Evolutionary conservation across 768 basidiomycete genomes (phyloP), one percentile per base, ranked within the genome.

Genomic region (Dacryopinax primogenitus): DNA sequence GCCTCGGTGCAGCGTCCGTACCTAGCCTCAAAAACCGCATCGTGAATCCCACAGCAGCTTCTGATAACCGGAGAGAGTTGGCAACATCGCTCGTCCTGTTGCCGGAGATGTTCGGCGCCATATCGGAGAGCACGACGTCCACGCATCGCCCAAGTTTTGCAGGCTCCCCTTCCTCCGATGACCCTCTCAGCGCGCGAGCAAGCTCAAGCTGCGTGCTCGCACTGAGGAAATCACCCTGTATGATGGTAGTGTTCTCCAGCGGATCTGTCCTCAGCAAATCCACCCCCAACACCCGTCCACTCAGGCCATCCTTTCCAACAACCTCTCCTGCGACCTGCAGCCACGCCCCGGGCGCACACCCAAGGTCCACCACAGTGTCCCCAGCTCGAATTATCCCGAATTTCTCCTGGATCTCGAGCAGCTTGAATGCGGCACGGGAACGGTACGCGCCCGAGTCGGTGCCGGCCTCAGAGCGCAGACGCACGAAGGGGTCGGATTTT

Each of bases 301-400:
- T 39, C 58, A 62, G 34, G 4, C 67, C 65, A 11, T 47, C n/a
- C 45, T 47, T 21, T 13, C 85, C 84, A n/a, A 90, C 72, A 65
- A 82, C 81, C 33, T 78, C 78, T 0, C 84, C 81, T 15, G 84
- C 85, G 12, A 92, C 92, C 72, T 96, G 93, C 62, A 87, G 88
- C 94, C 95, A 98, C 0, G 92, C 92, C 0, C 93, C 93, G 0
- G 94, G 95, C 0, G 92, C 90, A 0, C 90, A 90, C 16, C 95
- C 94, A 23, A 96, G 82, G 74, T 96, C 94, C 0, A 94, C 84
- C 0, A 95, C 83, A 18, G 81, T 78, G 1, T 73, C 78, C 13
- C 62, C 68, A 3, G 65, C 64, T 63, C 66, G 30, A 68, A 91
- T 83, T 1, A 76, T 66, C 12, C 79, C 79, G 73, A 79, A 84